These are phyloP conservation scores for Solanum dulcamara DNA, from an alignment of 257 asterid genomes.

Conservation along the genomic window DNA sequence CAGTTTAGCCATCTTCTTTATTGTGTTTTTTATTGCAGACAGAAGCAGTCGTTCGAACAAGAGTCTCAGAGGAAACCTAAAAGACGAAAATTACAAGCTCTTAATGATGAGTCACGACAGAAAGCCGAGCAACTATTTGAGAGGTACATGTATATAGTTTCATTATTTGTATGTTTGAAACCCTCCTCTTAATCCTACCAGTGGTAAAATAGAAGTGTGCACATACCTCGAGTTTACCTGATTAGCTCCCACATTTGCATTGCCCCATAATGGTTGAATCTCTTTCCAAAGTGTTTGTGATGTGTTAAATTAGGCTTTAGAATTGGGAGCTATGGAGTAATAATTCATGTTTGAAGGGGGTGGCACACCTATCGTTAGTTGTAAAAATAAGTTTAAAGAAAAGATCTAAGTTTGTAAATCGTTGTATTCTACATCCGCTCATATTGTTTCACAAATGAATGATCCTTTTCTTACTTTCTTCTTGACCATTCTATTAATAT, in stretches of 20 bases:
- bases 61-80: conserved; percentile 21
- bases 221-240: background rate
- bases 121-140: conserved; percentile 54
- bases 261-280: background rate
- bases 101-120: conserved; percentile 31
- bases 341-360: background rate
- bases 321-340: background rate
- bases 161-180: background rate
- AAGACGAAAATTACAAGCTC: conserved; percentile 26
- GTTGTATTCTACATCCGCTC: background rate
- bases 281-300: background rate
- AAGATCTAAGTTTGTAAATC: background rate
- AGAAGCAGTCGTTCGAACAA: conserved; percentile 18
- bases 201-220: background rate
- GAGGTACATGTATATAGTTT: conserved; percentile 35
- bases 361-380: background rate
- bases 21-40: conserved; percentile 33
- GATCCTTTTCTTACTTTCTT: background rate
- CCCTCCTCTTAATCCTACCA: background rate
- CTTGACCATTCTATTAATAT: background rate
- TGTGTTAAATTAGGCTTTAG: background rate
- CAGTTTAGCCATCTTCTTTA: conserved; percentile 4
- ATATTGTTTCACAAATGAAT: background rate
- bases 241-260: background rate
- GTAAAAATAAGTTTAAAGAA: background rate